Evolutionary conservation across 192 early-diverging fungal genomes (phyloP).

Genomic region (Gigaspora rosea): DNA sequence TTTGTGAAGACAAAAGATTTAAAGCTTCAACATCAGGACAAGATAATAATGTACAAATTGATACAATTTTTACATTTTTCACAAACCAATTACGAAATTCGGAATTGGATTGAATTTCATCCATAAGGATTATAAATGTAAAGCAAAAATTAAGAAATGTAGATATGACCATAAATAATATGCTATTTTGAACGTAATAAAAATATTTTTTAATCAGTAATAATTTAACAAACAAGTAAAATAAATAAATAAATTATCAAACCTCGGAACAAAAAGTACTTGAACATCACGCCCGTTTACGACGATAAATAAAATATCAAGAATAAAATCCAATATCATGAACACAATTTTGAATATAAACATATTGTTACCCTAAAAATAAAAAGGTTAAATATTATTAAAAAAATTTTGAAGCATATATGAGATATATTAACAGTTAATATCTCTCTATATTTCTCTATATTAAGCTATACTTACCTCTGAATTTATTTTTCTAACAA

Average conservation of each 20-base stretch:
- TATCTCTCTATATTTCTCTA: too few relatives aligned
- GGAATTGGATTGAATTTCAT: neutral
- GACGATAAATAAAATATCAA: neutral
- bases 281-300: neutral
- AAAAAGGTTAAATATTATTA: neutral
- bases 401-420: neutral
- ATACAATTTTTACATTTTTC: neutral
- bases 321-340: neutral
- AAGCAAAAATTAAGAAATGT: neutral
- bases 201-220: neutral
- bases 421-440: too few relatives aligned
- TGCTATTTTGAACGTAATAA: neutral
- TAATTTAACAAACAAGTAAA: neutral
- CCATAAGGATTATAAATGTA: neutral
- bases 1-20: neutral
- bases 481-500: neutral
- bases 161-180: neutral
- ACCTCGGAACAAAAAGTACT: slow-evolving; percentile 7
- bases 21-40: neutral
- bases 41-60: neutral
- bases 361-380: neutral
- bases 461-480: too few relatives aligned
- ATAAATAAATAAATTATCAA: too few relatives aligned
- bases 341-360: neutral
- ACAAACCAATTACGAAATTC: neutral